Percentiles rank a stretch among this genome's conserved stretches.
Conservation (phyloP, 1,284 basidiomycete species). For the Takashimella koratensis region DNA sequence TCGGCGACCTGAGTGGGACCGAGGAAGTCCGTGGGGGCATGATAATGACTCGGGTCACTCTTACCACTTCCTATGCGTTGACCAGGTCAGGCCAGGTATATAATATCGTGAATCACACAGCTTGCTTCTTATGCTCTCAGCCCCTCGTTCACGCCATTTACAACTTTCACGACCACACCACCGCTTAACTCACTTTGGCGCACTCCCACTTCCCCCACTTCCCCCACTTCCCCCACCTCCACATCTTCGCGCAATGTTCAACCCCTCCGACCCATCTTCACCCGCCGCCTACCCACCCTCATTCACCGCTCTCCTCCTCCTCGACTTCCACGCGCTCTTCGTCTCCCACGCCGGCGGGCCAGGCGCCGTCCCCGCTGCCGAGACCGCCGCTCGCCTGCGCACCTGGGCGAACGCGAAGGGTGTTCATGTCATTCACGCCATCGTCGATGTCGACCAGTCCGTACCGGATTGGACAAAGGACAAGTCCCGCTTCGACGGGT, state of each 20-base stretch:
- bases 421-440: not conserved
- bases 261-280: not conserved
- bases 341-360: not conserved
- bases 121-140: too few relatives aligned
- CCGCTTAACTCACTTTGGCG: too few relatives aligned
- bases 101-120: too few relatives aligned
- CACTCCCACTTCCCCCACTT: too few relatives aligned
- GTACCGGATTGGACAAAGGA: not conserved
- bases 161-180: too few relatives aligned
- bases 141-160: too few relatives aligned
- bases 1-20: too few relatives aligned
- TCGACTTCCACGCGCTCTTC: not conserved
- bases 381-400: not conserved
- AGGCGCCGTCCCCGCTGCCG: not conserved
- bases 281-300: not conserved
- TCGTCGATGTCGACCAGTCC: not conserved
- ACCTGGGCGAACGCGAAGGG: not conserved
- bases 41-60: too few relatives aligned
- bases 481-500: not conserved
- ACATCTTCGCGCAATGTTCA: not conserved
- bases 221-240: not conserved
- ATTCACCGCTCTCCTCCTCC: not conserved
- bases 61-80: too few relatives aligned
- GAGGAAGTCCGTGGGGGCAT: too few relatives aligned
- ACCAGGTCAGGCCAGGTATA: too few relatives aligned